Base-by-base conservation (phyloP, 2,329 filamentous ascomycete species). In the Xylaria sp. region DNA sequence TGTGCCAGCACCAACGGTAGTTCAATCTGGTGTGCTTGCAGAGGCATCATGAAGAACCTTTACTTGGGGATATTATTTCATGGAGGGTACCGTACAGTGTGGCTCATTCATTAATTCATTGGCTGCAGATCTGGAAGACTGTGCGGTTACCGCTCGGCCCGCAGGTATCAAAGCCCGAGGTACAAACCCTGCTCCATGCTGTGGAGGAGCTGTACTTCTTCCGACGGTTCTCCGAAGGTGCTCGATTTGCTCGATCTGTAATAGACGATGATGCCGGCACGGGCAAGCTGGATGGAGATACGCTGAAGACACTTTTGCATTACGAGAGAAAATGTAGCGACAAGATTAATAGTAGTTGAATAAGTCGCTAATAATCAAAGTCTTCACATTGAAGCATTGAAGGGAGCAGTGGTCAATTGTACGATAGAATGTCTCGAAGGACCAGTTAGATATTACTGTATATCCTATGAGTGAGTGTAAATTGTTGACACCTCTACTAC, bases 121-220 rank as follows among this genome's bases (percentile, higher is more conserved):
- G 34, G 3, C 53, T 51, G 24, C 63, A 88, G 85, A 81, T 88
- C 27, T 79, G 80, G 75, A 78, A 82, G 51, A 78, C 76, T 0
- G 76, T 86, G 42, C 67, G 74, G 5, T 71, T 86, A 1, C 85
- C 85, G 0, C 70, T 85, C 11, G 71, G 70, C 2, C 69, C 73
- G 9, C 68, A 56, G 36, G 74, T 81, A 3, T 78, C 80, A 36
- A 89, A 88, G 72, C 81, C 81, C 50, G 80, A 83, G 39, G 78
- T 81, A 1, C 85, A 88, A 70, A 81, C 84, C n/a, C 72, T 86
- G 9, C 67, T 88, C 21, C 85, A 88, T 72, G 86, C 86, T 0
- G 83, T 86, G 7, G 86, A 88, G 74, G 86, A 89, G 76, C 79
- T 88, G 53, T 88, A 88, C 72, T 88, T 86, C 75, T 84, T 84